A percentile compares a stretch with the other conserved stretches of the same genome.
Conservation (phyloP, 495 filamentous ascomycete genomes). For the Clavariopsis aquatica region DNA sequence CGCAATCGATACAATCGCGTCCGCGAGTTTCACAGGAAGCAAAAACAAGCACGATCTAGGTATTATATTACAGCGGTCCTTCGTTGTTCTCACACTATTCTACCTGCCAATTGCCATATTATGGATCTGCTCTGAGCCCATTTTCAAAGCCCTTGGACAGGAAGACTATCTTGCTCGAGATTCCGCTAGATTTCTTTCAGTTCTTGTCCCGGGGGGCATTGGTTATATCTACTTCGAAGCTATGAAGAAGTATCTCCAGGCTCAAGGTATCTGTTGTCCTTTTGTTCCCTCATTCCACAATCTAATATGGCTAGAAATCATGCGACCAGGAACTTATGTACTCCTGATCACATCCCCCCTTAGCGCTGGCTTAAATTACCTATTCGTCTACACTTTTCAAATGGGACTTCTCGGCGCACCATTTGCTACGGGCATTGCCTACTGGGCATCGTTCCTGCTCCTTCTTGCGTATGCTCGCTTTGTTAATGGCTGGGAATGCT, state of each 20-base stretch:
- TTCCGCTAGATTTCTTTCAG: constrained; percentile 72
- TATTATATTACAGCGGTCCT: constrained; percentile 75
- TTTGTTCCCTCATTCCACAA: not conserved
- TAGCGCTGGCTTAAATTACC: constrained; percentile 74
- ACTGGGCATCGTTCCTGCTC: constrained; percentile 81
- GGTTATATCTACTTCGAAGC: constrained; percentile 91
- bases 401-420: constrained; percentile 79
- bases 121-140: constrained; percentile 74
- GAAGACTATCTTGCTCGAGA: constrained; percentile 74
- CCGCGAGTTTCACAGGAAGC: constrained; percentile 83
- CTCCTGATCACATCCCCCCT: constrained; percentile 80
- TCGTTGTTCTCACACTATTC: constrained; percentile 71
- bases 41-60: constrained; percentile 80
- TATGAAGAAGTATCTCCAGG: constrained; percentile 91
- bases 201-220: constrained; percentile 79
- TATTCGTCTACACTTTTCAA: constrained; percentile 72
- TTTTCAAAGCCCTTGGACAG: constrained; percentile 79
- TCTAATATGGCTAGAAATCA: constrained; percentile 62
- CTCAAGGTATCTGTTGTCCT: constrained; percentile 63
- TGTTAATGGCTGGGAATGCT: constrained; percentile 71
- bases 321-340: constrained; percentile 85
- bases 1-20: constrained; percentile 84
- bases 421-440: constrained; percentile 78
- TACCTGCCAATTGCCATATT: constrained; percentile 75
- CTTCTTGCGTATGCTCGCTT: constrained; percentile 76